Evolutionary conservation across 345 rosid species (phyloP), one percentile per base, ranked within the genome.

Genomic region (Corchorus olitorius): DNA sequence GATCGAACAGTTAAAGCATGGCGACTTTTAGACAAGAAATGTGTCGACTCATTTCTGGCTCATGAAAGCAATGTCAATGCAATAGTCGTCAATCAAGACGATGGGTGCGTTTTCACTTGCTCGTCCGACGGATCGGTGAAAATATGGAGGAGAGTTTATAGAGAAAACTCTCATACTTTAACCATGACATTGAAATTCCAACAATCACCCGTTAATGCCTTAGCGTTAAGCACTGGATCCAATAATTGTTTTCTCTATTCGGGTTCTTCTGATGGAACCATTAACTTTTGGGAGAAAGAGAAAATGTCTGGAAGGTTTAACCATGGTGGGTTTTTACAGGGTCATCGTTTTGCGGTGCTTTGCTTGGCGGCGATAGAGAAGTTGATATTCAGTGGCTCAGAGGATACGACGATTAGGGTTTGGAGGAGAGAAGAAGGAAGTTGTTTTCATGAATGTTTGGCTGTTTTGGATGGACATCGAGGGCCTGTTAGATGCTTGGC

Each of bases 391-490:
- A 89, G 86, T 13, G 87, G 87, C 0, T 89, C 87, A 0, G 90
- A 85, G 82, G 92, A 87, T 33, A 87, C 87, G 6, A 87, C 87
- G 34, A 89, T 87, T 19, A 81, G 86, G 85, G 81, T 89, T 11
- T 89, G 92, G 89, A 85, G 80, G 73, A 82, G 90, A 65, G 86
- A 85, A 66, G 89, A 87, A 77, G 90, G 90, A 37, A 84, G 90
- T 20, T 85, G 80, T 58, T 82, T 84, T 15, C 92, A 85, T 74
- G 90, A 85, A 43, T 89, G 89, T 61, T 34, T 89, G 33, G 89
- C 85, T 0, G 88, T 87, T 6, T 56, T 87, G 63, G 88, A 89
- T 55, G 90, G 88, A 12, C 86, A 87, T 33, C 64, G 86, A 75
- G 90, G 90, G 8, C 90, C 89, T 0, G 88, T 85, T 4, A 72